Percentiles rank a stretch among this genome's conserved stretches.
Evolutionary conservation across 73 alveolate species (phyloP).

Genomic region (Tetrahymena borealis): DNA sequence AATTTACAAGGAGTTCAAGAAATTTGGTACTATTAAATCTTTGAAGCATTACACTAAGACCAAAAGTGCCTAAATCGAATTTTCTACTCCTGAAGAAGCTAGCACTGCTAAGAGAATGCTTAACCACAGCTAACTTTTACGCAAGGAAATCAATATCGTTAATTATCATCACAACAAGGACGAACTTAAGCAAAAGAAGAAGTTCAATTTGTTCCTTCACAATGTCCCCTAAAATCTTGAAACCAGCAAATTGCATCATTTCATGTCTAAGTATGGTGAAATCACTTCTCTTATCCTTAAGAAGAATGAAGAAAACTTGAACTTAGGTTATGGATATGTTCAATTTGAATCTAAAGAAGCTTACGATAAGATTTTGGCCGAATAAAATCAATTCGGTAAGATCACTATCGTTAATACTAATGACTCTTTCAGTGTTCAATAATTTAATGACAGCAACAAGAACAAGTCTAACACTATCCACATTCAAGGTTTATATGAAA

Average conservation of each 20-base stretch:
- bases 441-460: neutral
- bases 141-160: neutral
- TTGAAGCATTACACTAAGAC: neutral
- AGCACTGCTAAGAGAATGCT: neutral
- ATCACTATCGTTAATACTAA: neutral
- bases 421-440: neutral
- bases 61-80: neutral
- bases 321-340: neutral
- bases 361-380: neutral
- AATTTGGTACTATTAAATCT: neutral
- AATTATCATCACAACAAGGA: neutral
- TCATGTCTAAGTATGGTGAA: constrained; percentile 1
- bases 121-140: neutral
- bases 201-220: neutral
- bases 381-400: neutral
- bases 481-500: neutral
- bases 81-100: neutral
- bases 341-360: neutral
- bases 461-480: neutral
- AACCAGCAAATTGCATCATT: neutral
- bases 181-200: neutral
- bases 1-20: neutral
- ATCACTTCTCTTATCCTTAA: neutral
- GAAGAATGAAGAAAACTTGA: neutral
- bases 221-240: neutral